Evolutionary conservation across 306 rosid genomes (phyloP), one percentile per base, ranked within the genome.

Genomic region (Trichosanthes truncata): DNA sequence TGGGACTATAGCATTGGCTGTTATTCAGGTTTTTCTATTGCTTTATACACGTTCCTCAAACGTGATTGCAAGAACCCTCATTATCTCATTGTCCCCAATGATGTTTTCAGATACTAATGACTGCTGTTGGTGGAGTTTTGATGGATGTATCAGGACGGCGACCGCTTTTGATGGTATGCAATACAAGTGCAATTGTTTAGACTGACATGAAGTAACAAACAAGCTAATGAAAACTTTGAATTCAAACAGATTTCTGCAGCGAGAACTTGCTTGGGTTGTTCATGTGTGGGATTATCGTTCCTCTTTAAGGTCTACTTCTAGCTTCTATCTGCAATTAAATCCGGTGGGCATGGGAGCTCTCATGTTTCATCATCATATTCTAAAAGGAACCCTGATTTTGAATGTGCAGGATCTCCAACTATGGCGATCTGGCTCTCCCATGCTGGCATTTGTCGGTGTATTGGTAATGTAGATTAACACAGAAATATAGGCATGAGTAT

Each of bases 1-100:
- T 13, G 97, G 98, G 76, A 92, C 91, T 33, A 76, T 88, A 77
- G 92, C 91, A 15, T 89, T 94, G 89, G 97, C 89, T 52, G 79
- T 80, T 78, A 91, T 92, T 83, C 94, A 92, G 97, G 97, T 92
- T 76, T 61, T 76, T 85, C 63, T 74, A 66, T 56, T 38, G 63
- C 77, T 74, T 74, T n/a, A 75, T 29, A 33, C 65, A 29, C 25
- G 23, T 49, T 31, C 41, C 12, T 7, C 17, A 26, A 31, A 49
- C 0, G 76, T 41, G 56, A 71, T 23, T n/a, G 51, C 35, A 33
- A 52, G 33, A 73, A 73, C 21, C 21, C 31, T 7, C 23, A 4
- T 59, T 56, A 21, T 57, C 40, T 18, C 33, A 77, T 8, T 41
- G 72, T 59, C 7, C 52, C 33, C 26, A 29, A 14, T 51, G 56